Evolutionary conservation across 2,329 filamentous ascomycete species (phyloP), one percentile per base, ranked within the genome.

Genomic region (Penicillium griseofulvum): DNA sequence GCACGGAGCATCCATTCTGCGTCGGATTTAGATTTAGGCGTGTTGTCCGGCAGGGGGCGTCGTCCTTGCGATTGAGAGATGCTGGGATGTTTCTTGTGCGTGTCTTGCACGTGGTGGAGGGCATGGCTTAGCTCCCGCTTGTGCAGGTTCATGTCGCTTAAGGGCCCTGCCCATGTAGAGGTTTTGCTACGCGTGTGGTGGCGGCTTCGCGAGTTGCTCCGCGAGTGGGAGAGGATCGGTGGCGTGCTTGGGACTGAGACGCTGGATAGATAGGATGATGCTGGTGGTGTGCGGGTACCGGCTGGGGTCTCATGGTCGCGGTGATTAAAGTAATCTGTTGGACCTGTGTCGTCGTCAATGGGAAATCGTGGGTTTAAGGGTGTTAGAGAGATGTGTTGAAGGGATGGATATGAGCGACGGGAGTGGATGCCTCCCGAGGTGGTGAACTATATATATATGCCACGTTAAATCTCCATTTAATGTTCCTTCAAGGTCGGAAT

Each of bases 1-100:
- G 83, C 80, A 49, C 83, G 81, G 42, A 84, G 78, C 51, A 86
- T 74, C 84, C 84, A 87, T 66, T 83, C 81, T 47, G 83, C 76
- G 49, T 81, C 76, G 9, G 64, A 54, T 38, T 60, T 62, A 24
- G 52, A 16, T 33, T 42, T 43, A 6, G 29, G 51, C 10, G 34
- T 26, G 29, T 53, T 44, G 62, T 54, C 41, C 17, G 44, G 38
- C 29, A 49, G 33, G 10, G 42, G 56, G 22, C 49, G 55, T 9
- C 52, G 55, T 2, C 36, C 24, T 12, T 54, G 56, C 5, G 52
- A 17, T 6, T 34, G 16, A 3, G 51, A 52, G 11, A 55, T 41
- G 38, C 51, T 53, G 17, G 39, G 3, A 12, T 43, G 52, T 43
- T 57, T 61, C 19, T 39, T 56, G 45, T 57, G 49, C 11, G 37